These are phyloP conservation scores for Lippia alba DNA, from an alignment of 305 asterid species.

Conservation along the genomic window DNA sequence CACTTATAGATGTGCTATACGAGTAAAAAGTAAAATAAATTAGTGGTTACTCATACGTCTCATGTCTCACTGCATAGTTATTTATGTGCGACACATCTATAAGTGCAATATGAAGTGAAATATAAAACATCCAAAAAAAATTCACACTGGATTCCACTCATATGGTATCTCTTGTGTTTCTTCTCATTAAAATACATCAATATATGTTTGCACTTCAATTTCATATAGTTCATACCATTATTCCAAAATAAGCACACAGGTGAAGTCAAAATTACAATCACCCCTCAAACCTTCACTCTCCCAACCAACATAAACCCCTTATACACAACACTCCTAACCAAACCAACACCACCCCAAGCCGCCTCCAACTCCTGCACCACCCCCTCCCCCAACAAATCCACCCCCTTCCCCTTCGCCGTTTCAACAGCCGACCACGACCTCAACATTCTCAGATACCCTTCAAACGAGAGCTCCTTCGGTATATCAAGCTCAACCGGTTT, in stretches of 20 bases:
- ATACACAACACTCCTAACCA: conserved; percentile 30
- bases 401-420: conserved; percentile 38
- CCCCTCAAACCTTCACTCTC: conserved; percentile 11
- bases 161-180: no score
- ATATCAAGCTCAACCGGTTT: conserved; percentile 31
- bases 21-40: no score
- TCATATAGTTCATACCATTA: no score
- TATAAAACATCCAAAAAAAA: no score
- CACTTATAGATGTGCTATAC: no score
- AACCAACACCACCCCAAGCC: conserved; percentile 36
- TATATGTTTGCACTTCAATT: no score
- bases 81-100: no score
- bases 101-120: no score
- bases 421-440: conserved; percentile 38
- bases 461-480: conserved; percentile 37
- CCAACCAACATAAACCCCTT: conserved; percentile 38
- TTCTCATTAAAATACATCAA: no score
- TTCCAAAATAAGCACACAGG: neutral
- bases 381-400: conserved; percentile 37
- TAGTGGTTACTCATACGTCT: no score
- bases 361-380: conserved; percentile 33
- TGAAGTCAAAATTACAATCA: neutral
- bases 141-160: no score
- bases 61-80: no score
- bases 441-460: conserved; percentile 34